Base-by-base conservation (phyloP, 441 rosid genomes). In the Theobroma grandiflorum region DNA sequence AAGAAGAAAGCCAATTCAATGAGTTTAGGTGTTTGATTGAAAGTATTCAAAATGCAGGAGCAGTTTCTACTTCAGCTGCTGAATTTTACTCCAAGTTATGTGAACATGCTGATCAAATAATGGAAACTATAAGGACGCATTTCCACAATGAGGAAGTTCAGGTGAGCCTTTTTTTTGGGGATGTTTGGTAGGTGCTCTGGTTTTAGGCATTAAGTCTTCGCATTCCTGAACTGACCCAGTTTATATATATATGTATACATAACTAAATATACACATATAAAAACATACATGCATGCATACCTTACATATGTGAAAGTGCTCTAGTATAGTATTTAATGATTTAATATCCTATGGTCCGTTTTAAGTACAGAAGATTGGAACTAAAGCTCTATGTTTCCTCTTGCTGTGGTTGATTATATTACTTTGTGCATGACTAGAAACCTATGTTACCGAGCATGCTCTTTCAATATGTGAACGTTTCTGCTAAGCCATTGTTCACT, bases 81-180 rank as follows among this genome's bases (percentile, higher is more conserved):
- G 92, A 89, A 81, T 91, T 91, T 82, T 89, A 89, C 86, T 75
- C 84, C 72, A 87, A 91, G 84, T 79, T 93, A 68, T 90, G 90
- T 86, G 85, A 84, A 70, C 92, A 89, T 80, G 91, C 93, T 42
- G 95, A 93, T 86, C 90, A 89, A 80, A 91, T 90, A 70, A 88
- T 90, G 90, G 91, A 88, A 75, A 87, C 92, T 73, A 91, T 89
- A 82, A 81, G 84, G 83, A 85, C 82, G 59, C 97, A 91, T 87
- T 90, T 92, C 81, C 84, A 84, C 77, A 84, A 82, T 79, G 95
- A 90, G 83, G 95, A 92, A 88, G 82, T 82, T 84, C 91, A 89
- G 94, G 97, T 92, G 86, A 82, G 84, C 76, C 53, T 82, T 84
- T 15, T 61, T 75, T 72, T 67, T n/a, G 6, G 64, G 68, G 67